A percentile compares a stretch with the other conserved stretches of the same genome.
These are phyloP conservation scores for Cutaneotrichosporon spelunceum DNA, from an alignment of 1,284 basidiomycete genomes.

Conservation along the genomic window DNA sequence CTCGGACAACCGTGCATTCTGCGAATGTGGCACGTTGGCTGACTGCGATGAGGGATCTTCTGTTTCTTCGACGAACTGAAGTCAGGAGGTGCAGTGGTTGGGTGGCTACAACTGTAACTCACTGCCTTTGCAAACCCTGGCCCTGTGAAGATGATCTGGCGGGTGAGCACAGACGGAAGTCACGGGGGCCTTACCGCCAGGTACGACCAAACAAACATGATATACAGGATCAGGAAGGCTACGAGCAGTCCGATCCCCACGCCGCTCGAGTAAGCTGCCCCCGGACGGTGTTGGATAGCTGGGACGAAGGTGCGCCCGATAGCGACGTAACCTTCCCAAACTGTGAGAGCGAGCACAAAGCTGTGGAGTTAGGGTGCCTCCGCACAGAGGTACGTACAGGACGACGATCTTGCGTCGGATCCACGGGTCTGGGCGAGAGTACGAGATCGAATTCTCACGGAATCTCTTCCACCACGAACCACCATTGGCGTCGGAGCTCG, in stretches of 20 bases:
- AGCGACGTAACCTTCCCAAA: constrained; percentile 63
- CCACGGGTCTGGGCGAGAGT: constrained; percentile 23
- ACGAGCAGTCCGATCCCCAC: constrained; percentile 61
- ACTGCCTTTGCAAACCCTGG: constrained; percentile 70
- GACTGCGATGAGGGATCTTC: background rate
- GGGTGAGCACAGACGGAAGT: background rate
- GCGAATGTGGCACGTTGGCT: background rate
- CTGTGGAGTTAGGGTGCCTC: constrained; percentile 19
- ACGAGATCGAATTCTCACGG: background rate
- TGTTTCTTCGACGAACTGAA: background rate
- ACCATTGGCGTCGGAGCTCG: background rate
- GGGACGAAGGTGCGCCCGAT: constrained; percentile 64
- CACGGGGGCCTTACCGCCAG: constrained; percentile 55
- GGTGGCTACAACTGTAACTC: constrained; percentile 33
- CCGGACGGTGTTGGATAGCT: constrained; percentile 56
- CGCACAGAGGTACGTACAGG: constrained; percentile 24
- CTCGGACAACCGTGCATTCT: background rate
- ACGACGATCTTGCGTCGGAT: constrained; percentile 33
- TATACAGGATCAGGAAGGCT: constrained; percentile 60
- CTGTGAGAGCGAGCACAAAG: constrained; percentile 33
- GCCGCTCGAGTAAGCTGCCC: constrained; percentile 54
- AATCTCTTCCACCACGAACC: background rate
- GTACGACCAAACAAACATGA: constrained; percentile 73
- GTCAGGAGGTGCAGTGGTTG: background rate
- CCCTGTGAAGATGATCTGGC: constrained; percentile 59